A percentile compares a stretch with the other conserved stretches of the same genome.
Evolutionary conservation across 2,329 filamentous ascomycete genomes (phyloP).

Genomic region (Fusarium devonianum): DNA sequence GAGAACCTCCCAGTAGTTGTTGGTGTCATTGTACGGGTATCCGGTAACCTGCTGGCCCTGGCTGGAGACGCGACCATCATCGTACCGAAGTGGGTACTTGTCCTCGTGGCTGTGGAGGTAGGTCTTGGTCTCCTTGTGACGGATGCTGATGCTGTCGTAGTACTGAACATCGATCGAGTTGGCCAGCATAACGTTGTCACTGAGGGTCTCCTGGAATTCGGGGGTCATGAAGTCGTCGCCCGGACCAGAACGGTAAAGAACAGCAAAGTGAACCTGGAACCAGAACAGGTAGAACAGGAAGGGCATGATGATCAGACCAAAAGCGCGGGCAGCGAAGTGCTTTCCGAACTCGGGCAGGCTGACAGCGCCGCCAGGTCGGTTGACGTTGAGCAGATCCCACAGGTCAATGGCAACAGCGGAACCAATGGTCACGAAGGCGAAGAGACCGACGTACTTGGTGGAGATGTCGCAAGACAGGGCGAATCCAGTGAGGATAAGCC

Average conservation of each 20-base stretch:
- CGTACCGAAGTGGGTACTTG: constrained; percentile 90
- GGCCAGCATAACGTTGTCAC: constrained; percentile 90
- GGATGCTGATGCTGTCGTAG: constrained; percentile 85
- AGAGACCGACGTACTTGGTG: constrained; percentile 95
- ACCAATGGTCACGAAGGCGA: constrained; percentile 96
- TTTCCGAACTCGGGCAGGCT: constrained; percentile 81
- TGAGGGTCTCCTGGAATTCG: constrained; percentile 95
- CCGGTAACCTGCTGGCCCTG: constrained; percentile 98
- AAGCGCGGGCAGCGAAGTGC: constrained; percentile 87
- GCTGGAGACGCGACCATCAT: constrained; percentile 95
- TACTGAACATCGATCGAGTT: constrained; percentile 88
- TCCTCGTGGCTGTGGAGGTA: constrained; percentile 95
- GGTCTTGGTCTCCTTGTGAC: constrained; percentile 96
- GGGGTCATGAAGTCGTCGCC: constrained; percentile 99
- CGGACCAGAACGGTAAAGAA: constrained; percentile 86
- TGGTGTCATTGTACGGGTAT: constrained; percentile 97
- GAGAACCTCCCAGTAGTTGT: constrained; percentile 97
- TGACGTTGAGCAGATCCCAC: constrained; percentile 92
- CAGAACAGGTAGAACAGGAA: constrained; percentile 99
- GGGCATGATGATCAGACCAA: constrained; percentile 86
- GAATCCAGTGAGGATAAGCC: constrained; percentile 94
- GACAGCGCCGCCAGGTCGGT: constrained; percentile 82
- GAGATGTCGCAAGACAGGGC: constrained; percentile 97
- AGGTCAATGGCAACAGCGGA: constrained; percentile 93
- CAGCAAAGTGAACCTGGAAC: constrained; percentile 99